These are phyloP conservation scores for Andrographis paniculata DNA, from an alignment of 305 asterid species.

Conservation along the genomic window DNA sequence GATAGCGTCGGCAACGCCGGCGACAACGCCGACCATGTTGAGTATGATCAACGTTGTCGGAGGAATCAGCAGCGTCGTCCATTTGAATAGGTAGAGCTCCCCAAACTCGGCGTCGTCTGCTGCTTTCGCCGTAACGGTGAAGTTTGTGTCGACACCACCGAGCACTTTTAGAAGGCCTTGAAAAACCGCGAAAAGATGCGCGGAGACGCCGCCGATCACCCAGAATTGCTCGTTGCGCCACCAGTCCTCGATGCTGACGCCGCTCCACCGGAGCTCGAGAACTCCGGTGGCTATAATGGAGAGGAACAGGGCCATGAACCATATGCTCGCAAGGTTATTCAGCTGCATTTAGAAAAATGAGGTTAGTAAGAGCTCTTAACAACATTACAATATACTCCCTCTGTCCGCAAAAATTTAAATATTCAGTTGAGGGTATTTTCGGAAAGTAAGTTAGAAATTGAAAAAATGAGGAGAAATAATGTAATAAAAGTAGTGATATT, in stretches of 20 bases:
- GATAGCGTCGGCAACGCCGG: slow-evolving; percentile 70
- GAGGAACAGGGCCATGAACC: slow-evolving; percentile 73
- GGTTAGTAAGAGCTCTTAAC: not conserved
- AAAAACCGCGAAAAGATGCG: slow-evolving; percentile 67
- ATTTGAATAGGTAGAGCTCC: slow-evolving; percentile 79
- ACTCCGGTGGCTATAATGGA: slow-evolving; percentile 63
- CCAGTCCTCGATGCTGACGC: slow-evolving; percentile 83
- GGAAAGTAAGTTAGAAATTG: too few relatives aligned
- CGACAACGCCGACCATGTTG: slow-evolving; percentile 80
- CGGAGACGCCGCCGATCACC: slow-evolving; percentile 80
- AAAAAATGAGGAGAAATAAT: too few relatives aligned
- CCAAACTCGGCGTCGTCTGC: slow-evolving; percentile 68
- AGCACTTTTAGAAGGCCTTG: slow-evolving; percentile 80
- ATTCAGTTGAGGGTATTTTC: too few relatives aligned
- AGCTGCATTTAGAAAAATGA: slow-evolving; percentile 36
- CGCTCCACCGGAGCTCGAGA: slow-evolving; percentile 79
- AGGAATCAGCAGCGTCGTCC: slow-evolving; percentile 89
- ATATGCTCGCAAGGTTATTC: slow-evolving; percentile 61
- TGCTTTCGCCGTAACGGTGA: slow-evolving; percentile 70
- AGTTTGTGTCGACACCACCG: slow-evolving; percentile 66
- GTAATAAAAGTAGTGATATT: too few relatives aligned
- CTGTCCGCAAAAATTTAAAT: too few relatives aligned
- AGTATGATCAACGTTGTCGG: slow-evolving; percentile 69
- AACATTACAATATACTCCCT: too few relatives aligned
- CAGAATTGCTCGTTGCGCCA: slow-evolving; percentile 88